Evolutionary conservation across 331 rosid genomes (phyloP).

Genomic region (Arachis monticola): DNA sequence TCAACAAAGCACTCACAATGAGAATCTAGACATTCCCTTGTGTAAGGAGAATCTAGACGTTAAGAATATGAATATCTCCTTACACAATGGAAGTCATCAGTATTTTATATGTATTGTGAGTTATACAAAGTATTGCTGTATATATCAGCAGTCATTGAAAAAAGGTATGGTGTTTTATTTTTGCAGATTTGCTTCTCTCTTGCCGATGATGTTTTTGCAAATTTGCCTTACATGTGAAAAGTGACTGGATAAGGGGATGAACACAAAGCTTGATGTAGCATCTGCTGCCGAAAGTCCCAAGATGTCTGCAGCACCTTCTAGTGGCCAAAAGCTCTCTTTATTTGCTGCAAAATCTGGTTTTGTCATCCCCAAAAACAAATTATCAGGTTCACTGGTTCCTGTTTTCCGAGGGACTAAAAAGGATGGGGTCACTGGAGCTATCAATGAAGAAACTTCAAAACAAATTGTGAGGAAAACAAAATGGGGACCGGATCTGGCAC

Average conservation of each 20-base stretch:
- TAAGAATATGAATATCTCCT: slow-evolving; percentile 1
- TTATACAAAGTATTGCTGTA: slow-evolving; percentile 6
- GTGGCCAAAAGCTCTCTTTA: slow-evolving; percentile 73
- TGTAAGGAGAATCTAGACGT: not conserved
- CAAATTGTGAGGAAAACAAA: slow-evolving; percentile 77
- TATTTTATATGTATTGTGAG: not conserved
- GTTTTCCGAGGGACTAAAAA: slow-evolving; percentile 63
- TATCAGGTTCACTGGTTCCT: slow-evolving; percentile 89
- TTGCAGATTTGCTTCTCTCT: slow-evolving; percentile 35
- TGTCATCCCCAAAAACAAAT: slow-evolving; percentile 93
- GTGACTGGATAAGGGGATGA: slow-evolving; percentile 50
- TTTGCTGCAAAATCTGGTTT: slow-evolving; percentile 86
- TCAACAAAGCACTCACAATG: not conserved
- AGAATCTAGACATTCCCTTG: not conserved
- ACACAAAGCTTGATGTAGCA: slow-evolving; percentile 51
- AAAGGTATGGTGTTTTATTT: slow-evolving; percentile 8
- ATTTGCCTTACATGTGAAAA: slow-evolving; percentile 5
- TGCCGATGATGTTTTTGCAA: not conserved
- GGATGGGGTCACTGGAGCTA: slow-evolving; percentile 49
- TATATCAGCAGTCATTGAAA: not conserved
- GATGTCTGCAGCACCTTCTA: slow-evolving; percentile 57
- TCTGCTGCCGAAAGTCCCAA: slow-evolving; percentile 56
- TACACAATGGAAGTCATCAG: not conserved
- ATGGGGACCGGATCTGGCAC: slow-evolving; percentile 90
- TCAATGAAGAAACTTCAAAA: slow-evolving; percentile 61